Conservation (phyloP, 345 rosid species). For the Geranium brycei region DNA sequence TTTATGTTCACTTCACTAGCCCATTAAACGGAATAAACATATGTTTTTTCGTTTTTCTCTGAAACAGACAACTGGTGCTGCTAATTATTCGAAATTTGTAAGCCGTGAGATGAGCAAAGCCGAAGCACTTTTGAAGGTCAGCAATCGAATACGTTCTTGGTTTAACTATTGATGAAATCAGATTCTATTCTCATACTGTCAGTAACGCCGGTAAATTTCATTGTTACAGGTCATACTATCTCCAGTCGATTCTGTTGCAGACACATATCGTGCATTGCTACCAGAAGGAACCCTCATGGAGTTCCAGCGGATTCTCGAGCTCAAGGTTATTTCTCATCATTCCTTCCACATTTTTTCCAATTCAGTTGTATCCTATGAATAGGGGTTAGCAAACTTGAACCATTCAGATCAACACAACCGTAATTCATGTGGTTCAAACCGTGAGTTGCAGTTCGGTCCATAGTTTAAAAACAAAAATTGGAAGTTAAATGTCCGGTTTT, state of each 20-base stretch:
- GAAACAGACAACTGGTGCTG: constrained; percentile 66
- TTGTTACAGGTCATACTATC: constrained; percentile 68
- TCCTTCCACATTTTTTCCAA: no score
- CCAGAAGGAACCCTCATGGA: constrained; percentile 99
- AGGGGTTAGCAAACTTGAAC: no score
- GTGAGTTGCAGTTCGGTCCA: no score
- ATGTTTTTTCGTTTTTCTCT: constrained; percentile 8
- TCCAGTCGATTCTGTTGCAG: constrained; percentile 92
- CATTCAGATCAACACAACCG: no score
- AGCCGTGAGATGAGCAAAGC: constrained; percentile 99
- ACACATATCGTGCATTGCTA: constrained; percentile 85
- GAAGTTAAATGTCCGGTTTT: no score
- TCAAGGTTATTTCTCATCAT: constrained; percentile 35
- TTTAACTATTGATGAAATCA: background rate
- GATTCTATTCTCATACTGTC: background rate
- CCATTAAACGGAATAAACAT: no score
- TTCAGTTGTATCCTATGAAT: no score
- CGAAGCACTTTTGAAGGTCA: constrained; percentile 94
- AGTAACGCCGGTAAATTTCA: background rate
- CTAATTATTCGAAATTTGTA: constrained; percentile 83
- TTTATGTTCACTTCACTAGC: no score
- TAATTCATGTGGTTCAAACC: no score
- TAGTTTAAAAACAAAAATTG: no score
- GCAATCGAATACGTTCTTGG: constrained; percentile 5
- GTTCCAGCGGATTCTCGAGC: constrained; percentile 95